phyloP scores from a whole-genome alignment of 164 flowering plant genomes.

The Hamamelis virginiana region DNA sequence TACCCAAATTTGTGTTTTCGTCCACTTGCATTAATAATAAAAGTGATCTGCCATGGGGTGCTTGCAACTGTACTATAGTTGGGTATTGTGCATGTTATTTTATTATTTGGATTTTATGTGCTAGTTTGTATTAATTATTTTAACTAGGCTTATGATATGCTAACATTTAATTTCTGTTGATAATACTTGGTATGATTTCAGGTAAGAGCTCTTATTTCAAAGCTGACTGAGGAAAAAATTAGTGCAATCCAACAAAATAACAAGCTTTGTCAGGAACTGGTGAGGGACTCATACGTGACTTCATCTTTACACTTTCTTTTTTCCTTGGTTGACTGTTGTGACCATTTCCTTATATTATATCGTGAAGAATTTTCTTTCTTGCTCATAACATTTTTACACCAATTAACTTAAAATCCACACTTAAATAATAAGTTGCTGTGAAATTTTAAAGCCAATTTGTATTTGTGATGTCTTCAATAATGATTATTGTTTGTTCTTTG shows the following conservation, averaged over 20 bases:
- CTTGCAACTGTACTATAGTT: constrained; percentile 3
- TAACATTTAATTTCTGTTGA: background rate
- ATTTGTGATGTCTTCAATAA: too few relatives aligned
- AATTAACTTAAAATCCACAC: too few relatives aligned
- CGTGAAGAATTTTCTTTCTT: too few relatives aligned
- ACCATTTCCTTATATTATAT: background rate
- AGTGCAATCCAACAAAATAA: constrained; percentile 38
- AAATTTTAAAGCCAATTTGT: too few relatives aligned
- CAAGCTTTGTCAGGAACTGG: constrained; percentile 61
- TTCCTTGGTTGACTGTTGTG: background rate
- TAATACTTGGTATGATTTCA: constrained; percentile 19
- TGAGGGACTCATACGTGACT: constrained; percentile 15
- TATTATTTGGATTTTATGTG: background rate
- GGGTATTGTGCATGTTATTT: too few relatives aligned
- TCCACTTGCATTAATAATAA: too few relatives aligned
- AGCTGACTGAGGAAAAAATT: constrained; percentile 46
- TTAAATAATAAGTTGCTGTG: too few relatives aligned
- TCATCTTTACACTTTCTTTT: background rate
- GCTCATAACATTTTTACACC: too few relatives aligned
- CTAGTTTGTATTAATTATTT: background rate
- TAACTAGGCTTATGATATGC: background rate
- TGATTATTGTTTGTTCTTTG: background rate
- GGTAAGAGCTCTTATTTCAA: constrained; percentile 42
- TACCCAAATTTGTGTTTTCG: background rate
- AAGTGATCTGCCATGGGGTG: background rate